A percentile compares a stretch with the other conserved stretches of the same genome.
These are phyloP conservation scores for Capsella bursapastoris DNA, from an alignment of 345 rosid species.

Conservation along the genomic window DNA sequence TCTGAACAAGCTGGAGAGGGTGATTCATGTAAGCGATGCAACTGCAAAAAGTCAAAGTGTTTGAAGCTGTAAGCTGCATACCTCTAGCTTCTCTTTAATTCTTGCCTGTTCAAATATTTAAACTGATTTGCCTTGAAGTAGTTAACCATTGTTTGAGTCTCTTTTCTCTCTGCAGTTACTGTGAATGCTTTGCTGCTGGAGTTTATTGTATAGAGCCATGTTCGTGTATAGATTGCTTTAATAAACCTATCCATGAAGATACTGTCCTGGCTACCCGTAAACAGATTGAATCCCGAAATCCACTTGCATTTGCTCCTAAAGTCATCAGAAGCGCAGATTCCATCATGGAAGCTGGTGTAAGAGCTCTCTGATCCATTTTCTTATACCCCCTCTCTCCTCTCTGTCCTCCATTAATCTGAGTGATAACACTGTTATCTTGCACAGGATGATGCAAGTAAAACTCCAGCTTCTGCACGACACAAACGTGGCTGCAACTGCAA, in stretches of 20 bases:
- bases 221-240: slow-evolving; percentile 92
- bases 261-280: slow-evolving; percentile 94
- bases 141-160: slow-evolving; percentile 1
- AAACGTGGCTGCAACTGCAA: slow-evolving; percentile 98
- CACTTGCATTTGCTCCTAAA: slow-evolving; percentile 99
- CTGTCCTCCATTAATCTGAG: slow-evolving; percentile 9
- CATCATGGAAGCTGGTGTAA: slow-evolving; percentile 65
- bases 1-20: slow-evolving; percentile 65
- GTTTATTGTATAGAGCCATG: slow-evolving; percentile 95
- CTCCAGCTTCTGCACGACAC: slow-evolving; percentile 98
- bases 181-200: slow-evolving; percentile 99
- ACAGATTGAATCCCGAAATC: slow-evolving; percentile 94
- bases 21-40: slow-evolving; percentile 88
- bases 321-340: slow-evolving; percentile 75
- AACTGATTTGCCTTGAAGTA: slow-evolving; percentile 13
- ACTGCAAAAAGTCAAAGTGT: slow-evolving; percentile 95
- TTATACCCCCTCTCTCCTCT: slow-evolving; percentile 5
- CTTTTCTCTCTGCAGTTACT: slow-evolving; percentile 62
- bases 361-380: slow-evolving; percentile 36
- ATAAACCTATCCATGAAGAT: slow-evolving; percentile 91
- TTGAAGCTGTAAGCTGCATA: slow-evolving; percentile 85
- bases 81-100: slow-evolving; percentile 8
- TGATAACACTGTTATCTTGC: slow-evolving; percentile 3
- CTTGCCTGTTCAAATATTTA: background rate
- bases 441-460: slow-evolving; percentile 80